Evolutionary conservation across 306 rosid species (phyloP), one percentile per base, ranked within the genome.

Genomic region (Vachellia pachyceras): DNA sequence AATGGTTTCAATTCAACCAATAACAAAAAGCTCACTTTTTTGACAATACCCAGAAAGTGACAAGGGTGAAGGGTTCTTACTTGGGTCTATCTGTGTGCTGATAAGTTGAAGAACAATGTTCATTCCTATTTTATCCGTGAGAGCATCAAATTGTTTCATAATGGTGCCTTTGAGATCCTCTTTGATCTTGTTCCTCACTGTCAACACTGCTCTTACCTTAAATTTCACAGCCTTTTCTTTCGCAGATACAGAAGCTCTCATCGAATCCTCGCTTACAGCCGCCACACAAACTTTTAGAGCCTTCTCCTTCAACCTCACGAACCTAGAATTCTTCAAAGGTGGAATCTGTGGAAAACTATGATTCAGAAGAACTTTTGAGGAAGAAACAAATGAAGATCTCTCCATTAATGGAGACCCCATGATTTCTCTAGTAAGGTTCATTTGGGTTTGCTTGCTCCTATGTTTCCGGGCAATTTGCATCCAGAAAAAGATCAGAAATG

Each of bases 131-230:
- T 76, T 84, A 36, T 93, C 99, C 25, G 90, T 69, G 6, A 95
- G 22, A 69, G 93, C 88, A 89, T 95, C 99, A 22, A 93, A 68
- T 41, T 91, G 91, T 77, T 91, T 95, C 22, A 87, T 81, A 72
- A 95, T 5, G 17, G 90, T 78, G 57, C 90, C 98, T 73, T 89
- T 90, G 25, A 93, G 65, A 73, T 87, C 98, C 41, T 95, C 97
- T 63, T 93, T 95, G 90, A 79, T 91, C 89, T 91, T 95, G 88
- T 95, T 95, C 77, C 90, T 89, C 41, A 95, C 92, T 8, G 99
- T 95, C n/a, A 4, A 90, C 87, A 95, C 97, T 36, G 96, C 98
- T 87, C 97, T 86, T 2, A 95, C 97, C 86, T 79, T 90, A 84
- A 89, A 90, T 78, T 85, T 87, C 61, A 85, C 94, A 3, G 94